Conservation (phyloP, 2,329 filamentous ascomycete species). For the Ophiosphaerella herpotricha region DNA sequence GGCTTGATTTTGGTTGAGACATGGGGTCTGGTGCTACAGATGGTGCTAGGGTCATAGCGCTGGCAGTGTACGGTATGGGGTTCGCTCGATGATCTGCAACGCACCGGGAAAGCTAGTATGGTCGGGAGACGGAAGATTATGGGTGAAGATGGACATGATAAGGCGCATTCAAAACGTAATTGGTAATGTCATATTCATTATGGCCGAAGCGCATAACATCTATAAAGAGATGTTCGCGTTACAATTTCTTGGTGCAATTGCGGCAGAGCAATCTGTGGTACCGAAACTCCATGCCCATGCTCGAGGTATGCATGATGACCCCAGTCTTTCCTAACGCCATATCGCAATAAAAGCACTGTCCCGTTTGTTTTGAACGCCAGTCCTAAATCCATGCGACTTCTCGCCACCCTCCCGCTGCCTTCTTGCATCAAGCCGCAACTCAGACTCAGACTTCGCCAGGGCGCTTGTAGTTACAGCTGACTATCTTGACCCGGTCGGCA, state of each 20-base stretch:
- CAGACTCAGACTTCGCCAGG: conserved; percentile 59
- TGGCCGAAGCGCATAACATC: not conserved
- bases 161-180: not conserved
- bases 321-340: conserved; percentile 22
- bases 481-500: conserved; percentile 96
- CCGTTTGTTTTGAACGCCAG: not conserved
- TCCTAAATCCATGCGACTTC: too few species aligned
- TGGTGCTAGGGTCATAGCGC: not conserved
- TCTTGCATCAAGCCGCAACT: not conserved
- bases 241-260: too few species aligned
- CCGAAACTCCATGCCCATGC: conserved; percentile 23
- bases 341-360: not conserved
- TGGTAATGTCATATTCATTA: not conserved
- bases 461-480: conserved; percentile 92
- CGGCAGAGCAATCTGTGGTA: too few species aligned
- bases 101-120: conserved; percentile 20
- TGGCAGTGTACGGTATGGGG: conserved; percentile 6
- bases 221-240: too few species aligned
- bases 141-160: not conserved
- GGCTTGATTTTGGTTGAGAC: conserved; percentile 26
- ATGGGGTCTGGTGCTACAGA: conserved; percentile 14
- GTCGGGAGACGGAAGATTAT: conserved; percentile 4
- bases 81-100: conserved; percentile 16
- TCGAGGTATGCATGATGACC: conserved; percentile 21
- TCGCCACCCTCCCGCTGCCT: too few species aligned